These are phyloP conservation scores for Pseudogymnoascus sp. DNA, from an alignment of 2,329 filamentous ascomycete genomes.

Conservation along the genomic window DNA sequence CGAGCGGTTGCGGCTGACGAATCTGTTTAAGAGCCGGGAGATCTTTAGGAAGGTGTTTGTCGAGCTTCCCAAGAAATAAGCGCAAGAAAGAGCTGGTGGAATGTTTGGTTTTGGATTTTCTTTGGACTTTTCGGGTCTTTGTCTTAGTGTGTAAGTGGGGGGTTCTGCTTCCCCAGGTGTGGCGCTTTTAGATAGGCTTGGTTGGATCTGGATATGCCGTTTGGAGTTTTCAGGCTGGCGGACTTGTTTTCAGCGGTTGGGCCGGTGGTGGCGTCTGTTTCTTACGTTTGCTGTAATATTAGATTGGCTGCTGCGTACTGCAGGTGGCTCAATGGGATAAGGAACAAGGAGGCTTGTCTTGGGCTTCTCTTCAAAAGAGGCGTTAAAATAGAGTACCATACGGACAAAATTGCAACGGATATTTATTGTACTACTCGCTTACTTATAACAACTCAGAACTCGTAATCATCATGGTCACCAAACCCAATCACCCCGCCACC, in stretches of 20 bases:
- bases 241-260: conserved; percentile 2
- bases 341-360: not conserved
- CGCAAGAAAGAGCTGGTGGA: not conserved
- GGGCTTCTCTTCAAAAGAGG: not conserved
- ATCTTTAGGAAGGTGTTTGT: conserved; percentile 81
- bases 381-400: not conserved
- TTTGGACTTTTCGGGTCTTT: not conserved
- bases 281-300: not conserved
- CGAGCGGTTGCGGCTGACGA: conserved; percentile 79
- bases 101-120: not conserved
- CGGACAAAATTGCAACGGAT: not conserved
- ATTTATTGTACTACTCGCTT: not conserved
- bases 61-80: conserved; percentile 26
- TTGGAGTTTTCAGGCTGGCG: conserved; percentile 4
- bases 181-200: conserved; percentile 3
- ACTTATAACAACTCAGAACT: not conserved
- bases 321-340: not conserved
- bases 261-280: not conserved
- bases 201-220: not conserved
- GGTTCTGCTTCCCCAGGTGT: not conserved
- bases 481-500: not conserved
- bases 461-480: not conserved
- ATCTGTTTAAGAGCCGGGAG: conserved; percentile 83
- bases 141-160: not conserved
- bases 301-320: not conserved